Evolutionary conservation across 257 asterid genomes (phyloP).

Genomic region (Paulownia fortunei): DNA sequence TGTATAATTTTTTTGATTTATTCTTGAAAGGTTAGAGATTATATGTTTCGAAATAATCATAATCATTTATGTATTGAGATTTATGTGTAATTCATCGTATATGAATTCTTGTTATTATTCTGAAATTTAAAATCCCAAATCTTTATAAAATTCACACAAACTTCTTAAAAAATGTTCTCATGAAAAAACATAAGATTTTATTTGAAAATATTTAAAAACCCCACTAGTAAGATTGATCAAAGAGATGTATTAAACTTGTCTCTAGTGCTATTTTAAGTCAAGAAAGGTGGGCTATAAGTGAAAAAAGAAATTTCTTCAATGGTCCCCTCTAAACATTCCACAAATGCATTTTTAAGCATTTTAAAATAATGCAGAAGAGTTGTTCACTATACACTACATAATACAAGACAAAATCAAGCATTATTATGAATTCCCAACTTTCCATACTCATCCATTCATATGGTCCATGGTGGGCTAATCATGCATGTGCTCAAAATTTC

Average conservation of each 20-base stretch:
- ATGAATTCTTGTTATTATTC: too few relatives aligned
- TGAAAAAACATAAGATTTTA: background rate
- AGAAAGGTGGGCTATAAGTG: constrained; percentile 39
- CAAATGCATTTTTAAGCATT: background rate
- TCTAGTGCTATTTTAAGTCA: constrained; percentile 34
- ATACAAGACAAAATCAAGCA: constrained; percentile 20
- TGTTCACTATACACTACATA: background rate
- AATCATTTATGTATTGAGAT: too few relatives aligned
- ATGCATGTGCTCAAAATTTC: background rate
- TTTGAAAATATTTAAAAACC: background rate
- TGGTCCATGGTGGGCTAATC: background rate
- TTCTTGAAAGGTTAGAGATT: background rate
- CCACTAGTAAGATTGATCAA: background rate
- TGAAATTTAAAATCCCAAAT: too few relatives aligned
- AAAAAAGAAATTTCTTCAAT: background rate
- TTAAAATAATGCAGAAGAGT: background rate
- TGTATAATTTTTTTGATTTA: background rate
- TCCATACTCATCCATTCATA: background rate
- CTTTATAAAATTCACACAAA: too few relatives aligned
- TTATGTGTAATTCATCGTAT: too few relatives aligned
- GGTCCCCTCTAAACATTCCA: constrained; percentile 26
- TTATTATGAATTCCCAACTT: background rate
- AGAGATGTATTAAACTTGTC: background rate
- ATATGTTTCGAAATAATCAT: background rate
- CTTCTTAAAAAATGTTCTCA: too few relatives aligned